phyloP scores from a whole-genome alignment of 2,329 filamentous ascomycete species.

The Cadophora malorum region DNA sequence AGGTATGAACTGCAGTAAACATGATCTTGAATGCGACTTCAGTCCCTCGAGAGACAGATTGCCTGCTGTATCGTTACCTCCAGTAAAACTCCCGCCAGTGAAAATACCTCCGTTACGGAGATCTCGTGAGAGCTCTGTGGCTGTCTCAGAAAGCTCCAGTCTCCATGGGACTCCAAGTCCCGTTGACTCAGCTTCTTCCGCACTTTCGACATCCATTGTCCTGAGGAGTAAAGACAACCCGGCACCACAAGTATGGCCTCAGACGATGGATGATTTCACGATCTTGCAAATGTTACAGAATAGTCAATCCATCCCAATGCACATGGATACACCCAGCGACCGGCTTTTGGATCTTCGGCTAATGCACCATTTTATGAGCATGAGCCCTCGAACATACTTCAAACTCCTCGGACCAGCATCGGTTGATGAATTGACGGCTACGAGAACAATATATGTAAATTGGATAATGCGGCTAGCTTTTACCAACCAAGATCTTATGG shows the following conservation, averaged over 20 bases:
- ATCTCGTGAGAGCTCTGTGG: conserved; percentile 2
- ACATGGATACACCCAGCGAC: conserved; percentile 31
- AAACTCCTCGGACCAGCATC: conserved; percentile 18
- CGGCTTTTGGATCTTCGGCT: conserved; percentile 60
- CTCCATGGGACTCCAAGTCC: neutral
- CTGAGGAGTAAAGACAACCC: neutral
- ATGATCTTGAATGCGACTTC: conserved; percentile 68
- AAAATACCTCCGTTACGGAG: conserved; percentile 20
- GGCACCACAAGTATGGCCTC: neutral
- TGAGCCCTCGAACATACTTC: conserved; percentile 20
- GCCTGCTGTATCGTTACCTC: neutral
- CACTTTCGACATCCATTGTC: neutral
- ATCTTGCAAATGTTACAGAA: conserved; percentile 3
- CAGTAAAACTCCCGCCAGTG: conserved; percentile 22
- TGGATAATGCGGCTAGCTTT: conserved; percentile 65
- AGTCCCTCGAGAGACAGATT: conserved; percentile 47
- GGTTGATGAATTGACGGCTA: conserved; percentile 56
- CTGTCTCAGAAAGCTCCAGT: neutral
- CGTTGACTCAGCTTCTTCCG: neutral
- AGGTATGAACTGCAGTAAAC: conserved; percentile 62
- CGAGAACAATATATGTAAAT: conserved; percentile 39
- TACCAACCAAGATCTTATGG: conserved; percentile 61
- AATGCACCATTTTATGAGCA: conserved; percentile 60
- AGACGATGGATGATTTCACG: conserved; percentile 37
- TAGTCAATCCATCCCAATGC: neutral